Percentiles rank a stretch among this genome's conserved stretches.
Conservation (phyloP, 768 basidiomycete genomes). For the Floccularia luteovirens region DNA sequence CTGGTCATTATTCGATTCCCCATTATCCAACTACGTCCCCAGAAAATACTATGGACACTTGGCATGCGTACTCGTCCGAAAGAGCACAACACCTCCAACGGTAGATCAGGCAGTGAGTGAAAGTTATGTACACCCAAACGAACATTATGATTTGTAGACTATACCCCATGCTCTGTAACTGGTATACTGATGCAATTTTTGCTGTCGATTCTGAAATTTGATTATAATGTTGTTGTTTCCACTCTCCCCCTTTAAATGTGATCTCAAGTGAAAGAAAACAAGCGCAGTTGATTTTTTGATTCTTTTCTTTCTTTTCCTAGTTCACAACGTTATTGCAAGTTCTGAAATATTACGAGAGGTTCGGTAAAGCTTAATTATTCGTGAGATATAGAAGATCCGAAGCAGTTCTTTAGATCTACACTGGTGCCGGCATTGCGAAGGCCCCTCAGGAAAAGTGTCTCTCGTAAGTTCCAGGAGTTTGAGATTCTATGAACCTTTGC, state of each 20-base stretch:
- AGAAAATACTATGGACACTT: constrained; percentile 43
- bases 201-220: neutral
- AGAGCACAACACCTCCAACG: constrained; percentile 49
- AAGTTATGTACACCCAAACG: neutral
- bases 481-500: too few relatives aligned
- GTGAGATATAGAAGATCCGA: constrained; percentile 21
- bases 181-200: too few relatives aligned
- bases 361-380: constrained; percentile 16
- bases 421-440: constrained; percentile 13
- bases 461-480: too few relatives aligned
- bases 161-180: neutral
- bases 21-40: constrained; percentile 37
- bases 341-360: constrained; percentile 3
- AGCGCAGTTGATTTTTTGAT: too few relatives aligned
- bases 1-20: constrained; percentile 38
- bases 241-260: neutral
- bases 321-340: neutral
- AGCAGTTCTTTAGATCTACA: constrained; percentile 13
- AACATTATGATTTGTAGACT: neutral
- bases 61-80: constrained; percentile 63
- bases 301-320: neutral
- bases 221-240: neutral
- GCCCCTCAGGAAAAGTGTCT: too few relatives aligned
- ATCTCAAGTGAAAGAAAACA: too few relatives aligned
- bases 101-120: constrained; percentile 21